phyloP scores from a whole-genome alignment of 345 rosid genomes.

The Lumnitzera littorea region DNA sequence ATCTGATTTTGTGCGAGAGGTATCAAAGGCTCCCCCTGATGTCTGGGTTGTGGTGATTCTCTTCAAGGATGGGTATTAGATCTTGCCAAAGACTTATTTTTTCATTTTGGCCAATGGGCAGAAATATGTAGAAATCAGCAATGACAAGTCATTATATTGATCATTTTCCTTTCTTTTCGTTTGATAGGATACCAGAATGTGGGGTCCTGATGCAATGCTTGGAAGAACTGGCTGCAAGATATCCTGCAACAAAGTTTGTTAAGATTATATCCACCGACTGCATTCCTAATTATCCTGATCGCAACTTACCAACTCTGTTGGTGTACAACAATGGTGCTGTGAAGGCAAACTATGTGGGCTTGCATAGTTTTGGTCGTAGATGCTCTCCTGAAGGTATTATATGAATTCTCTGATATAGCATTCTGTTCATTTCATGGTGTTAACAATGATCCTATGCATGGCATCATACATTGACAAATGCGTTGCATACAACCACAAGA shows the following conservation, averaged over 20 bases:
- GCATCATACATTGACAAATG: too few relatives aligned
- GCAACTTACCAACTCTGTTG: constrained; percentile 79
- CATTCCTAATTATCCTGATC: constrained; percentile 88
- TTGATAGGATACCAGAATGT: constrained; percentile 59
- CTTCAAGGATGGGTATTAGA: constrained; percentile 81
- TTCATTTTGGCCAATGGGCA: constrained; percentile 1
- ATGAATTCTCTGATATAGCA: background rate
- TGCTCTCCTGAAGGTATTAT: constrained; percentile 87
- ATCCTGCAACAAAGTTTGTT: constrained; percentile 91
- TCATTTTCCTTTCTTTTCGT: background rate
- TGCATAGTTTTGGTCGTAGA: constrained; percentile 71
- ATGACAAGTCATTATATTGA: too few relatives aligned
- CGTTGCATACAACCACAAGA: too few relatives aligned
- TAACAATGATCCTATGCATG: too few relatives aligned
- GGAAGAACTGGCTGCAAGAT: constrained; percentile 74
- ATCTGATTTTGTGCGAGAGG: constrained; percentile 85
- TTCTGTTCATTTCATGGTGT: constrained; percentile 2
- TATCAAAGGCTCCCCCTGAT: constrained; percentile 85
- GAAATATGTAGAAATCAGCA: background rate
- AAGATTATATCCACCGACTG: constrained; percentile 95
- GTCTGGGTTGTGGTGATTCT: constrained; percentile 93
- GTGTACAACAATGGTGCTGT: constrained; percentile 85
- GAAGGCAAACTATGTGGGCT: constrained; percentile 87
- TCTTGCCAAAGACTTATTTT: background rate
- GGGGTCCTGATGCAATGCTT: constrained; percentile 65